These are phyloP conservation scores for Ganoderma resinaceum DNA, from an alignment of 1,284 basidiomycete species.

Conservation along the genomic window DNA sequence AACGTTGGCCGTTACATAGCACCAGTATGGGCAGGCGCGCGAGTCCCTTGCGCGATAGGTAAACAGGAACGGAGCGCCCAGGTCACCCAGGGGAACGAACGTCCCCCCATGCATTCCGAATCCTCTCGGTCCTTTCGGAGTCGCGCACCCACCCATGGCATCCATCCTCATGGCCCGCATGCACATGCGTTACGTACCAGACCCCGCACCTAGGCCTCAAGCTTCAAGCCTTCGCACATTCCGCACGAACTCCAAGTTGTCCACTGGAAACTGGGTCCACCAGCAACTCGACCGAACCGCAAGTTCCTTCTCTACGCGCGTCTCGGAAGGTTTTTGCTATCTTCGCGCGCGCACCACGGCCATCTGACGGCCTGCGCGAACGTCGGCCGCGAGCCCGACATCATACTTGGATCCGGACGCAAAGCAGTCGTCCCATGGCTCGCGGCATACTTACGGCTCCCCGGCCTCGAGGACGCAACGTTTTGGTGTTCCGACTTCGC, in stretches of 20 bases:
- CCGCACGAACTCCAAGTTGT: not conserved
- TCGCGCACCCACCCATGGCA: not conserved
- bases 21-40: not conserved
- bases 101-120: too few relatives aligned
- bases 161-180: too few relatives aligned
- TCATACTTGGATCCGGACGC: too few relatives aligned
- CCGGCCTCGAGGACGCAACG: conserved; percentile 7
- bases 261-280: too few relatives aligned
- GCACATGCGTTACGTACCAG: not conserved
- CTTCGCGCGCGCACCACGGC: not conserved
- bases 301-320: not conserved
- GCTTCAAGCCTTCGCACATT: not conserved
- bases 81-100: conserved; percentile 7
- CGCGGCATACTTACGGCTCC: not conserved
- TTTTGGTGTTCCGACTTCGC: not conserved
- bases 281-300: not conserved
- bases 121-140: not conserved
- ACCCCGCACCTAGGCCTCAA: too few relatives aligned
- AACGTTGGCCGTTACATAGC: too few relatives aligned
- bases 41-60: not conserved
- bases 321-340: not conserved
- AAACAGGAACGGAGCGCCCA: not conserved
- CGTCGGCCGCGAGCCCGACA: not conserved
- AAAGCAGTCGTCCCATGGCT: not conserved
- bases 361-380: not conserved